Percentiles rank a stretch among this genome's conserved stretches.
phyloP scores from a whole-genome alignment of 192 early-diverging fungal genomes.

The Allomyces macrogynus region DNA sequence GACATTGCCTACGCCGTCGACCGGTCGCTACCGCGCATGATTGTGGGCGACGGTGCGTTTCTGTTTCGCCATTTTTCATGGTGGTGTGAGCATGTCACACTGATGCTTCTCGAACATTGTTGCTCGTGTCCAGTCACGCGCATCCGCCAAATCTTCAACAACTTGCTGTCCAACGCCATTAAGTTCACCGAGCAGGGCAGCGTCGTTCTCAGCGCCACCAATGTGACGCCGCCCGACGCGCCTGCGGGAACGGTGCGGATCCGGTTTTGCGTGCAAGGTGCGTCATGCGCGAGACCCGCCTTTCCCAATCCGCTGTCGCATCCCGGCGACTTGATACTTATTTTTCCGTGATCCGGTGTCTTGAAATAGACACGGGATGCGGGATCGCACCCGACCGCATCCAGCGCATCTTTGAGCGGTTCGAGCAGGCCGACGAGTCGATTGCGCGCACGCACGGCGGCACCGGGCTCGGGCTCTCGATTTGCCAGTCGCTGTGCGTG shows the following conservation, averaged over 20 bases:
- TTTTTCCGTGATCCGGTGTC: too few relatives aligned
- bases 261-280: not conserved
- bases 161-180: constrained; percentile 1
- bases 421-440: constrained; percentile 3
- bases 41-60: not conserved
- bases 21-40: not conserved
- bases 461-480: not conserved
- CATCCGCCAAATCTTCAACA: not conserved
- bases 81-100: too few relatives aligned
- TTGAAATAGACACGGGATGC: not conserved
- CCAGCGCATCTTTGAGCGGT: not conserved
- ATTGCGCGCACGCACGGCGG: constrained; percentile 4
- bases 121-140: not conserved
- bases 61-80: too few relatives aligned
- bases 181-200: not conserved
- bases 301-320: too few relatives aligned
- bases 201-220: not conserved
- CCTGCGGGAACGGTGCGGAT: not conserved
- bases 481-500: not conserved
- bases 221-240: not conserved
- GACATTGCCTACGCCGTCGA: not conserved
- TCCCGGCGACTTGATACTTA: too few relatives aligned
- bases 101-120: too few relatives aligned
- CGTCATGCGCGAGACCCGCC: too few relatives aligned
- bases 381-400: not conserved